phyloP scores from a whole-genome alignment of 2,329 filamentous ascomycete genomes.

The Verticillium tricorpus region DNA sequence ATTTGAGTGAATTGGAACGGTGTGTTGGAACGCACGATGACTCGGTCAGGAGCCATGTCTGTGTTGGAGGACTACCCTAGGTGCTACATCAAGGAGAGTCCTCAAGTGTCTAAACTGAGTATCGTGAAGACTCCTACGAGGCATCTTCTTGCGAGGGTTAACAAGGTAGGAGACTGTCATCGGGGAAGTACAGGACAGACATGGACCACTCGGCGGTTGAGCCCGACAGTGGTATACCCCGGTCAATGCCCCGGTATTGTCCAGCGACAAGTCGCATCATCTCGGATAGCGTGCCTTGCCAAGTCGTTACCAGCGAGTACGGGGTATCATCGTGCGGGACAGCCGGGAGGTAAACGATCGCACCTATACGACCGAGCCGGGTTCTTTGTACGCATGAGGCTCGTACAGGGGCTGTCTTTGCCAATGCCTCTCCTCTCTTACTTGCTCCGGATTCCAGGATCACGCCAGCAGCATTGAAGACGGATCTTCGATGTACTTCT shows the following conservation, averaged over 20 bases:
- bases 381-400: too few species aligned
- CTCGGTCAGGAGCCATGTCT: too few species aligned
- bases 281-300: background rate
- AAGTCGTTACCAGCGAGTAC: background rate
- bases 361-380: too few species aligned
- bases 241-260: background rate
- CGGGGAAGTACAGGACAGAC: too few species aligned
- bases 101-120: too few species aligned
- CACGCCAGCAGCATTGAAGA: slow-evolving; percentile 47
- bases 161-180: too few species aligned
- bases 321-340: background rate
- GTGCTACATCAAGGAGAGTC: too few species aligned
- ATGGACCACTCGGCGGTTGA: background rate
- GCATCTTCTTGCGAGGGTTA: too few species aligned
- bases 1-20: background rate
- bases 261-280: background rate
- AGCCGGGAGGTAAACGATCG: too few species aligned
- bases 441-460: slow-evolving; percentile 10
- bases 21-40: background rate
- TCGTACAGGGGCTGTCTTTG: too few species aligned
- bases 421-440: too few species aligned
- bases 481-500: slow-evolving; percentile 30
- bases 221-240: background rate
- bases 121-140: too few species aligned
- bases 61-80: background rate